Evolutionary conservation across 2,329 filamentous ascomycete species (phyloP), one percentile per base, ranked within the genome.

Genomic region (Paecilomyces fulvus): DNA sequence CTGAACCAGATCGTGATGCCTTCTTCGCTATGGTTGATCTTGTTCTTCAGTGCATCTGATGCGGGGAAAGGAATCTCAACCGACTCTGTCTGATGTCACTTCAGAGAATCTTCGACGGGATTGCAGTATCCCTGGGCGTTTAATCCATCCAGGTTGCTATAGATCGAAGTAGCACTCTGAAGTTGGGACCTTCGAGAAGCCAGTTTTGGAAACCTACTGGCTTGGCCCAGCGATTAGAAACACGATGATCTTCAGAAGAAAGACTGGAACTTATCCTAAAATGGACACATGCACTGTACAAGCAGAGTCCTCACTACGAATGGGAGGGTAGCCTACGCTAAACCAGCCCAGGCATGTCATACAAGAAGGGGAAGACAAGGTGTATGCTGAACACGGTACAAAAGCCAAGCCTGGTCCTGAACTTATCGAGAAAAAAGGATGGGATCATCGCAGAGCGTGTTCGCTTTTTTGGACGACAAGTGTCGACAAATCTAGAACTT

Each of bases 1-100:
- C 69, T 30, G 73, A 73, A 21, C 60, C 66, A 28, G 71, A 74
- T 58, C 65, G 73, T 33, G 72, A 77, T 63, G 65, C 68, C 3
- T 77, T 76, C 63, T 75, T 75, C 62, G 67, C 69, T 30, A 68
- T 75, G 33, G 65, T 76, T 23, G 75, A 77, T 57, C 68, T 77
- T 56, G 73, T 74, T 33, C 60, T 75, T 56, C 70, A 71, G 56
- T 76, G 74, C 57, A 63, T 77, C 25, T 76, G 65, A 69, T 43
- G 7, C 3, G 6, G 20, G 17, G 37, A 23, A 33, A 17, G 11
- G 14, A n/a, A 20, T 30, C 28, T 23, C 9, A 17, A 20, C 28
- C 3, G 4, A 7, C 20, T 20, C 23, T 12, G 23, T 2, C n/a
- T 33, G 10, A 23, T 5, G 48, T 12, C 21, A 5, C 20, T 6